Evolutionary conservation across 2,329 filamentous ascomycete species (phyloP), one percentile per base, ranked within the genome.

Genomic region (Sclerotinia trifoliorum): DNA sequence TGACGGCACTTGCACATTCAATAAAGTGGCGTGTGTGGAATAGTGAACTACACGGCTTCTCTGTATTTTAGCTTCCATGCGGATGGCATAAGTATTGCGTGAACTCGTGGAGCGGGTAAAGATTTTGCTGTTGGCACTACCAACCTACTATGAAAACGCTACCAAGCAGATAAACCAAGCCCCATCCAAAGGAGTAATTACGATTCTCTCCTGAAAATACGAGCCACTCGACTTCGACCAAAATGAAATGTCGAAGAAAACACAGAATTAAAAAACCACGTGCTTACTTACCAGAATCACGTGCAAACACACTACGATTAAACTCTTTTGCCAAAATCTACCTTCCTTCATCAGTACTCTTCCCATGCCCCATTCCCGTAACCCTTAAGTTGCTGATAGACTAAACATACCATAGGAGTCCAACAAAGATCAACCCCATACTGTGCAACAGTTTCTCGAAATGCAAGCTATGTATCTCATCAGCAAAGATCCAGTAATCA

Each of bases 361-460:
- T 24, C 11, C 19, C 19, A n/a, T 39, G 13, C 2, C 35, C 8
- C n/a, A 1, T 1, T 1, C 5, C 5, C 19, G 29, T 15, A 3
- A 15, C 13, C 8, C 35, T 35, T 32, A 32, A 32, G 5, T 13
- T 19, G 6, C 8, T 0, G 3, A 8, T 32, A 21, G 4, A 29
- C 5, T 4, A 11, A 21, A 64, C 35, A 42, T 69, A 82, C 82
- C 89, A 91, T 91, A 55, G 89, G 89, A 2, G 88, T 90, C 85
- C 89, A 91, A 72, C 85, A 87, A 8, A 91, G 77, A 76, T 91
- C 88, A 21, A 85, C 85, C 60, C 85, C 86, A 76, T 89, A 91
- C 60, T 85, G 81, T 70, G 87, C 83, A 3, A 88, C 86, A 0
- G 89, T 88, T 73, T 90, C 85, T 60, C 89, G 85, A 75, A 92